These are phyloP conservation scores for Wickerhamiella galacta DNA, from an alignment of 805 yeast genomes.

Conservation along the genomic window DNA sequence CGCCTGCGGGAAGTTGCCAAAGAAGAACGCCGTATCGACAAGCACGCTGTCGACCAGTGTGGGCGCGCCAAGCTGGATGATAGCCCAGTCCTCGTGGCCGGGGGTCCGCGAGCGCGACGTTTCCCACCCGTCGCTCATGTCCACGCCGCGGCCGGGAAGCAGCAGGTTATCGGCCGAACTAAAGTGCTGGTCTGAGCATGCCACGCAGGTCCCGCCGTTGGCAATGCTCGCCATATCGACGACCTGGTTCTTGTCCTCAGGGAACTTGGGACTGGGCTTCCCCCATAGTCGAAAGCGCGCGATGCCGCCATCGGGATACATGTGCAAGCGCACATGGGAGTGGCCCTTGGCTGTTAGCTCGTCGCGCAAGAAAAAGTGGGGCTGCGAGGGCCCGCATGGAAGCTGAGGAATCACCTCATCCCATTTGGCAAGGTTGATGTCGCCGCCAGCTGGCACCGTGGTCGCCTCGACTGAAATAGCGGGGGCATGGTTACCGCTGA, in stretches of 20 bases:
- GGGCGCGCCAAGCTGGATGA: conserved; percentile 62
- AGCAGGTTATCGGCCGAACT: conserved; percentile 80
- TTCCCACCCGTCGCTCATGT: conserved; percentile 99
- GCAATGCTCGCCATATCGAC: conserved; percentile 68
- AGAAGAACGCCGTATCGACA: conserved; percentile 83
- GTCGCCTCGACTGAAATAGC: conserved; percentile 68
- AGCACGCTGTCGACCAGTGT: conserved; percentile 37
- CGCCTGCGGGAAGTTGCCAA: conserved; percentile 88
- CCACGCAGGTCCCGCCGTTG: conserved; percentile 78
- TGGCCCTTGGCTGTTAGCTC: conserved; percentile 42
- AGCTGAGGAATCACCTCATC: conserved; percentile 45
- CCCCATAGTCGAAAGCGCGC: conserved; percentile 89
- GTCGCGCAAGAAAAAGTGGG: conserved; percentile 58
- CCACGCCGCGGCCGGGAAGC: conserved; percentile 86
- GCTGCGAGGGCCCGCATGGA: conserved; percentile 82
- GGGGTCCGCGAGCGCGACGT: conserved; percentile 72
- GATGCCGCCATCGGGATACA: conserved; percentile 98
- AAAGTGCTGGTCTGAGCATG: conserved; percentile 82
- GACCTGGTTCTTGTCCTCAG: conserved; percentile 29
- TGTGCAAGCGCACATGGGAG: conserved; percentile 68
- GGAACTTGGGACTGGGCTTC: conserved; percentile 53
- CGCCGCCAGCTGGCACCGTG: conserved; percentile 20
- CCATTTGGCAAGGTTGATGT: conserved; percentile 39
- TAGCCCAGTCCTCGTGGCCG: conserved; percentile 86
- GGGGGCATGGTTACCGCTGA: conserved; percentile 94